Base-by-base conservation (phyloP, 495 filamentous ascomycete species). In the Daldinia decipiens region DNA sequence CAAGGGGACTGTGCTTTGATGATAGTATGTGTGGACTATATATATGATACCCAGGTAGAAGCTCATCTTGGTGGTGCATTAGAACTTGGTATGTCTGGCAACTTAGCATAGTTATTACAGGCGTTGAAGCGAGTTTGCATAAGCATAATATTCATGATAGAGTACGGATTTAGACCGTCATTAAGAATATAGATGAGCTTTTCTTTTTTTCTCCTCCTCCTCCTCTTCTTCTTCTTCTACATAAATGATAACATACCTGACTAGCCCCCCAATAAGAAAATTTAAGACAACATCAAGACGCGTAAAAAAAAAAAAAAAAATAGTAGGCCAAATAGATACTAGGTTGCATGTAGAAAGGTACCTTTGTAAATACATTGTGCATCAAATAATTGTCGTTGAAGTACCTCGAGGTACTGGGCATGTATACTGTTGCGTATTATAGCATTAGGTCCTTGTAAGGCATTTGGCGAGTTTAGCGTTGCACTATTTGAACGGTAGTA, bases 1-100 rank as follows among this genome's bases (percentile, higher is more conserved):
- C 67, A 84, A 82, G 76, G 77, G 82, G 32, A 83, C 82, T 38
- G 83, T 83, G 43, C 68, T 85, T 6, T 79, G 69, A 24, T 78
- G 69, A 64, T 8, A 8, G 7, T 34, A 11, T 3, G 3, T 34
- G 9, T 40, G 40, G 5, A 24, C 17, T 15, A 0, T 45, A 24
- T 45, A 24, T 59, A 26, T 13, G 34, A 36, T 36, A 36, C 12
- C 12, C 3, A 36, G 12, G 12, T 12, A 32, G 1, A 39, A 39
- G 0, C 15, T 24, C 27, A 21, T 21, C 1, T 54, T 59, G 54
- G n/a, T 47, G 11, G 8, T 32, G 39, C 47, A 27, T 63, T 60
- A 53, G 51, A 47, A 27, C 66, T 38, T 13, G 40, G 62, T 15
- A 53, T 11, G 15, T 53, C 50, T 53, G 27, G 50, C 12, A 29